These are phyloP conservation scores for Dactylorhiza incarnata DNA, from an alignment of 106 monocot genomes.

Conservation along the genomic window DNA sequence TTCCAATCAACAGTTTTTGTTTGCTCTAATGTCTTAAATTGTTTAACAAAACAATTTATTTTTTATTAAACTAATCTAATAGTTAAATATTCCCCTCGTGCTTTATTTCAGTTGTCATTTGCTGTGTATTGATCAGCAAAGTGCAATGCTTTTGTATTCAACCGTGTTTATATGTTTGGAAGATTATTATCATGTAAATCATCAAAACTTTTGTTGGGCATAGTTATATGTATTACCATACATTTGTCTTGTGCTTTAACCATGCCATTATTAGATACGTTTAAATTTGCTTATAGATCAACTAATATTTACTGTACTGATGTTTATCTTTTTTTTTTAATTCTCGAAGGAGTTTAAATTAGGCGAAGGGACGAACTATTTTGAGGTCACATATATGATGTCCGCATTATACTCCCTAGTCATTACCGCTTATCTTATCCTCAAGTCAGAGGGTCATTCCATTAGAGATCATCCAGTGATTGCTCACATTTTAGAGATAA, in stretches of 20 bases:
- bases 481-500: slow-evolving; percentile 74
- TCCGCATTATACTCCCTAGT: slow-evolving; percentile 65
- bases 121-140: too few relatives aligned
- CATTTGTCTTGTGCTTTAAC: not conserved
- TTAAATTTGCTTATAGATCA: not conserved
- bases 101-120: too few relatives aligned
- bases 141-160: too few relatives aligned
- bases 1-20: too few relatives aligned
- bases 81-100: too few relatives aligned
- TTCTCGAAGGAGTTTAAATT: slow-evolving; percentile 9
- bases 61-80: too few relatives aligned
- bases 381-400: slow-evolving; percentile 43
- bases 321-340: not conserved
- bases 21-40: too few relatives aligned
- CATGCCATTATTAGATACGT: not conserved
- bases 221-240: not conserved
- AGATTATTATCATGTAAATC: not conserved
- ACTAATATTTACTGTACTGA: not conserved
- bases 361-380: slow-evolving; percentile 26
- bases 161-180: not conserved
- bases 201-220: not conserved
- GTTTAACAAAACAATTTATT: too few relatives aligned
- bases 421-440: slow-evolving; percentile 75
- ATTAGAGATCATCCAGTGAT: slow-evolving; percentile 87
- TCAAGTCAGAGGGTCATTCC: slow-evolving; percentile 78